A percentile compares a stretch with the other conserved stretches of the same genome.
Evolutionary conservation across 2,329 filamentous ascomycete species (phyloP).

Genomic region (Periconia sp.): DNA sequence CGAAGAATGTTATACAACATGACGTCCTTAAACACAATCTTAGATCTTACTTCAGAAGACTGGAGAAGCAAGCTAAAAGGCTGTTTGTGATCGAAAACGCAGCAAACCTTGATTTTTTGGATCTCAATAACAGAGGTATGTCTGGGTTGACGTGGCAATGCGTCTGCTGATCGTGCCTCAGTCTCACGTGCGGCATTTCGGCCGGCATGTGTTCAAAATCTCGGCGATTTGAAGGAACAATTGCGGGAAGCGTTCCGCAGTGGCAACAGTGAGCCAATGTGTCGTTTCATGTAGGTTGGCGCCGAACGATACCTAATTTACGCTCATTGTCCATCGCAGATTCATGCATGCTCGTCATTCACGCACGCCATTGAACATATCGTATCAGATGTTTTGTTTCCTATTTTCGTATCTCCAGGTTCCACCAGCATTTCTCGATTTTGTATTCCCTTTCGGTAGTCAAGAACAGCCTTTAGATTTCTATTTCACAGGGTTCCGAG

Average conservation of each 20-base stretch:
- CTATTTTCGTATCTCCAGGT: slow-evolving; percentile 41
- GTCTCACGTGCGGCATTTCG: slow-evolving; percentile 8
- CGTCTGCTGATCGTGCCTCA: no score
- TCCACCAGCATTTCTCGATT: slow-evolving; percentile 44
- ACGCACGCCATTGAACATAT: slow-evolving; percentile 22
- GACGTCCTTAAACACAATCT: slow-evolving; percentile 7
- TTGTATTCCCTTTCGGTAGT: slow-evolving; percentile 46
- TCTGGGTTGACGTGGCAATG: no score
- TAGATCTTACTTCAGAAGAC: slow-evolving; percentile 8
- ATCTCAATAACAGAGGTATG: slow-evolving; percentile 4
- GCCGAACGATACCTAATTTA: neutral
- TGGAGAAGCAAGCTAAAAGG: slow-evolving; percentile 5
- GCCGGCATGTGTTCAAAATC: slow-evolving; percentile 4
- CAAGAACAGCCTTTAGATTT: slow-evolving; percentile 40
- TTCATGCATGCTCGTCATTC: slow-evolving; percentile 22
- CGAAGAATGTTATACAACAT: slow-evolving; percentile 13
- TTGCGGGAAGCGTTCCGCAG: slow-evolving; percentile 10
- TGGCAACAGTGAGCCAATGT: slow-evolving; percentile 15
- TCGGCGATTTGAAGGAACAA: slow-evolving; percentile 9
- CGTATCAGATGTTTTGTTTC: slow-evolving; percentile 20
- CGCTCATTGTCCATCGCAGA: slow-evolving; percentile 7
- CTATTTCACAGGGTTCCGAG: slow-evolving; percentile 45
- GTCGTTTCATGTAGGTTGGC: slow-evolving; percentile 21
- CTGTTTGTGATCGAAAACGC: slow-evolving; percentile 14
- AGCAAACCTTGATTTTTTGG: slow-evolving; percentile 17